Evolutionary conservation across 768 basidiomycete species (phyloP), one percentile per base, ranked within the genome.

Genomic region (Brasilioporus rufonigricans): DNA sequence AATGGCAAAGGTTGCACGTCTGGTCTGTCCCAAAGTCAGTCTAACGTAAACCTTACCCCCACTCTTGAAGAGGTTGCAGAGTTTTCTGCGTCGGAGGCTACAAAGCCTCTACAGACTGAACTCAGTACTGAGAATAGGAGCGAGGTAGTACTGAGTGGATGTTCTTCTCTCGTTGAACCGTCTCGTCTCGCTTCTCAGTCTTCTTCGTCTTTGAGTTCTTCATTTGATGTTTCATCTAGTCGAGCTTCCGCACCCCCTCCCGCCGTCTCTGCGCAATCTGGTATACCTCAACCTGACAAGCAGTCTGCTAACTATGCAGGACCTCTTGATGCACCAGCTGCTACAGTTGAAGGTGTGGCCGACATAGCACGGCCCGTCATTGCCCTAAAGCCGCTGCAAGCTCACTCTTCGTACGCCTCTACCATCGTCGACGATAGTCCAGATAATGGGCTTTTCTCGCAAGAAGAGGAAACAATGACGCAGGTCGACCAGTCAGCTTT

Each of bases 391-490:
- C 74, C 76, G 4, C 63, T 80, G 46, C 74, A 77, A 65, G 67
- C 76, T 19, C 65, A 61, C 18, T 66, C 78, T 51, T 82, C 82
- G 18, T 70, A 72, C 29, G 76, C 83, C 7, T 75, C 83, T 38
- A 86, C 84, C 29, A 66, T 85, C 38, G 69, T 79, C 45, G 75
- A 81, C 60, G 67, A 80, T 54, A 76, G 77, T 45, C 70, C 71
- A 50, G 69, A 71, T 24, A 68, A 67, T 23, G 66, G 61, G 1
- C 57, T 61, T 33, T 65, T 67, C 59, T 55, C 62, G 36, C 59
- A 67, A 49, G 60, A 73, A 62, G 68, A 68, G 48, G 67, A 65
- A 31, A 40, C 48, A 23, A 45, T 59, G 29, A 46, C 51, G 12
- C 57, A 53, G 9, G 45, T 54, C 35, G 62, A 63, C 39, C 68